A percentile compares a stretch with the other conserved stretches of the same genome.
These are phyloP conservation scores for Nematodospora anomalae DNA, from an alignment of 1,139 yeast genomes.

Conservation along the genomic window DNA sequence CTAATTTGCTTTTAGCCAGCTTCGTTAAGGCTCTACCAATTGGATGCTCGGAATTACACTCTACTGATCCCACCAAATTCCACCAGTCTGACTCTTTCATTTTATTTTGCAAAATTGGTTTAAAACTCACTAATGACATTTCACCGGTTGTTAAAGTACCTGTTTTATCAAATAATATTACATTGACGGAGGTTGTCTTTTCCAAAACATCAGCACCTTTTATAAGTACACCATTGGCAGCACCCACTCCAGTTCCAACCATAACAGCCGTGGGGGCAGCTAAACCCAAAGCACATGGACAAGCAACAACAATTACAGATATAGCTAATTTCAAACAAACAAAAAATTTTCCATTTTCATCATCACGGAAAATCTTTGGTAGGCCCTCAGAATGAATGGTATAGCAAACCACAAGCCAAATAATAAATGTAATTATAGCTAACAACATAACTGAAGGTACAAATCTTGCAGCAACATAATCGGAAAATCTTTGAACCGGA, in stretches of 20 bases:
- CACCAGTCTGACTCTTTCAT: slow-evolving; percentile 42
- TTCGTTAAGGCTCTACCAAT: slow-evolving; percentile 67
- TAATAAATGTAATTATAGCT: slow-evolving; percentile 61
- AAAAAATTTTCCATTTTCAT: slow-evolving; percentile 58
- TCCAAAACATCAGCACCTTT: slow-evolving; percentile 94
- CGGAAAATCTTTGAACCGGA: slow-evolving; percentile 89
- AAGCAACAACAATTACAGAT: slow-evolving; percentile 93
- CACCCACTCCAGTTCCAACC: slow-evolving; percentile 99
- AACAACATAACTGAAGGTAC: slow-evolving; percentile 73
- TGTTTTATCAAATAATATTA: slow-evolving; percentile 88
- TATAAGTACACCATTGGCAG: slow-evolving; percentile 81
- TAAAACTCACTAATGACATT: slow-evolving; percentile 53
- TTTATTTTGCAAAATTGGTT: slow-evolving; percentile 7
- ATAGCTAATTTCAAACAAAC: slow-evolving; percentile 82
- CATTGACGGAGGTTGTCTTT: slow-evolving; percentile 60
- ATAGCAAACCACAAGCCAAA: slow-evolving; percentile 58
- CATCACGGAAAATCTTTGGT: slow-evolving; percentile 58
- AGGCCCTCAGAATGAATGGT: slow-evolving; percentile 29
- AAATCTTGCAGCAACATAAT: slow-evolving; percentile 78
- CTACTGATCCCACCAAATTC: slow-evolving; percentile 63
- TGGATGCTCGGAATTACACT: slow-evolving; percentile 82
- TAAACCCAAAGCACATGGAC: slow-evolving; percentile 95
- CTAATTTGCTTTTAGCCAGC: slow-evolving; percentile 27
- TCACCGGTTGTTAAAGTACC: slow-evolving; percentile 90
- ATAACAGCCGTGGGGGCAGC: slow-evolving; percentile 98